phyloP scores from a whole-genome alignment of 345 rosid species.

The Melaleuca alternifolia region DNA sequence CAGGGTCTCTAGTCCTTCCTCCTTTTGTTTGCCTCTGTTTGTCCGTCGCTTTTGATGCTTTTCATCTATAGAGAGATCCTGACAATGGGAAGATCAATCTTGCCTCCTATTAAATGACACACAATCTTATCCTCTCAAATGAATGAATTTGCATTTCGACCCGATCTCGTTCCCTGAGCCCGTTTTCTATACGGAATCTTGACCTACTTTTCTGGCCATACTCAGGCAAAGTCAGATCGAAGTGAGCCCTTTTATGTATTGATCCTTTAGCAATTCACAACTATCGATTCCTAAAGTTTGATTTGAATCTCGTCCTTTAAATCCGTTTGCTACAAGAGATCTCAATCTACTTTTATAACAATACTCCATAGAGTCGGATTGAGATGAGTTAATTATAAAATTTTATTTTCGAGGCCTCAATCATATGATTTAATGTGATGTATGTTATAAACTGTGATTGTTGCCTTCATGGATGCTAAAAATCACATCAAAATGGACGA shows the following conservation, averaged over 20 bases:
- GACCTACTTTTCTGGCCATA: neutral
- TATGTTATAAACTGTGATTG: neutral
- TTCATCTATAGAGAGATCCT: neutral
- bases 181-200: too few species aligned
- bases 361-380: too few species aligned
- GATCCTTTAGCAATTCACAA: neutral
- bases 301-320: too few species aligned
- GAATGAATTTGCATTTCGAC: neutral
- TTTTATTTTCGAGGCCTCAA: too few species aligned
- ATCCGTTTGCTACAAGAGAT: too few species aligned
- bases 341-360: too few species aligned
- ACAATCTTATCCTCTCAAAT: neutral
- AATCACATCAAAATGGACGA: neutral
- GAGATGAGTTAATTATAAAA: too few species aligned
- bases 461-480: neutral
- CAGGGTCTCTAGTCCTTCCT: neutral
- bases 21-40: neutral
- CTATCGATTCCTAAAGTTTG: neutral
- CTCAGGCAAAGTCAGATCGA: fast-evolving
- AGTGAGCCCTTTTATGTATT: too few species aligned
- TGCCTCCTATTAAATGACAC: neutral
- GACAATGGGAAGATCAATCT: neutral
- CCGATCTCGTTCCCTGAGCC: neutral
- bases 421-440: neutral
- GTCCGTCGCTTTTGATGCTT: neutral